Conservation (phyloP, 129 eudicot genomes). For the Chrysanthemum seticuspe region DNA sequence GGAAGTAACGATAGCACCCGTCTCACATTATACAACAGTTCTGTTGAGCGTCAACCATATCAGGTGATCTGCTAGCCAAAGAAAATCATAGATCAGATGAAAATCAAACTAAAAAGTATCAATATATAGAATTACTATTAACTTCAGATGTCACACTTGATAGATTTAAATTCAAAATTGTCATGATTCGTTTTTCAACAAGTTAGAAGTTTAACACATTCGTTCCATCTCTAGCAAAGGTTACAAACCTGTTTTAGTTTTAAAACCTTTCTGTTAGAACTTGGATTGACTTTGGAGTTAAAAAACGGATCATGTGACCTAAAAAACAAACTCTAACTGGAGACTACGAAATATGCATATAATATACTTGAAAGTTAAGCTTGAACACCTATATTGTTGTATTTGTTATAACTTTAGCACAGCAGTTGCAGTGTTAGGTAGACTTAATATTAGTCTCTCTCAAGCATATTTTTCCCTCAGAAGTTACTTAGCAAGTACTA, state of each 20-base stretch:
- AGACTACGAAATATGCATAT: background rate
- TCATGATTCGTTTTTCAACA: background rate
- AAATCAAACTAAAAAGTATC: background rate
- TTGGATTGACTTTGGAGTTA: background rate
- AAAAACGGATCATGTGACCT: constrained; percentile 2
- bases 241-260: background rate
- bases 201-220: background rate
- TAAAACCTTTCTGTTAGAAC: background rate
- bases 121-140: background rate
- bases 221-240: background rate
- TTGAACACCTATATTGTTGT: background rate
- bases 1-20: constrained; percentile 15
- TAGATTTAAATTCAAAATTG: background rate
- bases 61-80: constrained; percentile 75
- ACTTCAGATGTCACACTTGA: background rate
- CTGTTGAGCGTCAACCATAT: constrained; percentile 68
- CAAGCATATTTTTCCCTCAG: background rate
- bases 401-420: background rate
- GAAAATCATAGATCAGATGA: background rate
- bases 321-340: constrained; percentile 2
- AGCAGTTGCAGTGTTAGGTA: background rate
- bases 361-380: background rate
- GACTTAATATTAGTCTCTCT: background rate
- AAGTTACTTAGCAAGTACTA: background rate
- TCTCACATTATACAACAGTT: constrained; percentile 83